phyloP scores from a whole-genome alignment of 106 monocot species.

The Phalaenopsis aphrodite region DNA sequence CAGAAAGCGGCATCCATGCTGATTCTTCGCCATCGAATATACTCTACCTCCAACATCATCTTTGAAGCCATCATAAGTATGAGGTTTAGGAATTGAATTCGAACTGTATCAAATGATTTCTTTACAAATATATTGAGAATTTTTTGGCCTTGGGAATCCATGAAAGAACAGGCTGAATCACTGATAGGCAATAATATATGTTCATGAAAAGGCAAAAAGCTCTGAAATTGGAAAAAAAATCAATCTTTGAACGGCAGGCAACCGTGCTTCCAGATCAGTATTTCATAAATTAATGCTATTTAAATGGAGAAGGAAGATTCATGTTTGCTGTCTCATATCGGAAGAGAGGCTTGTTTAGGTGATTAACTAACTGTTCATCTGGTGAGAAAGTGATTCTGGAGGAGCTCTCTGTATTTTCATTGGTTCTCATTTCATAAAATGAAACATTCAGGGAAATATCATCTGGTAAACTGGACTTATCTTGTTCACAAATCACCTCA shows the following conservation, averaged over 20 bases:
- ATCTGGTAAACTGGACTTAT: constrained; percentile 4
- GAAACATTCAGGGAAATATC: background rate
- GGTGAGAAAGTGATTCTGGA: background rate
- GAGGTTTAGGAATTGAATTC: constrained; percentile 2
- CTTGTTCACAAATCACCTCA: background rate
- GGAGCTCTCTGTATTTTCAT: constrained; percentile 5
- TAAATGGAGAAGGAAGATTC: background rate
- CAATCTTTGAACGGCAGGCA: background rate
- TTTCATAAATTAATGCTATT: background rate
- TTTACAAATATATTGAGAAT: constrained; percentile 7
- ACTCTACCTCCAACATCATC: constrained; percentile 32
- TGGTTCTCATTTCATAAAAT: constrained; percentile 15
- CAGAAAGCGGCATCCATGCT: constrained; percentile 44
- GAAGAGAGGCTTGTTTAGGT: background rate
- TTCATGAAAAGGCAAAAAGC: background rate
- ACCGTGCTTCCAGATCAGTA: background rate
- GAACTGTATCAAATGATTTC: constrained; percentile 8
- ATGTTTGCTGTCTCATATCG: constrained; percentile 3
- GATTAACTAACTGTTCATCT: background rate
- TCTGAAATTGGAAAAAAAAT: constrained; percentile 7
- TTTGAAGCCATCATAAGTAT: constrained; percentile 1
- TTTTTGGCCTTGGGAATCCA: constrained; percentile 5
- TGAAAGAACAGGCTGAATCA: background rate
- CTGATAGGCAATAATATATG: background rate
- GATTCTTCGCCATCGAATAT: constrained; percentile 43